Evolutionary conservation across 208 protist species (phyloP).

Genomic region (Trypanosoma caninum): DNA sequence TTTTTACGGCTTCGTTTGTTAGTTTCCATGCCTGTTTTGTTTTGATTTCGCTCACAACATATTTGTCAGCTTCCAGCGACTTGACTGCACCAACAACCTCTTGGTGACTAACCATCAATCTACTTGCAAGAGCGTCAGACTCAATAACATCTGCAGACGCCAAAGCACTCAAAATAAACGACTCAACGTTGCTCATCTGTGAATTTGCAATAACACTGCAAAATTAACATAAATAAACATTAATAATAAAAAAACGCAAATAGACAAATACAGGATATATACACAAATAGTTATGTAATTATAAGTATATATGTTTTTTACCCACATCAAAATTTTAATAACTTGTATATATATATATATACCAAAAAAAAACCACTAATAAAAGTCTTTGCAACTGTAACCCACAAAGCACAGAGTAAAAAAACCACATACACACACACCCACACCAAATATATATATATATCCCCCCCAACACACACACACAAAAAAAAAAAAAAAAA

Average conservation of each 20-base stretch:
- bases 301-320: too few relatives aligned
- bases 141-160: constrained; percentile 28
- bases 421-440: background rate
- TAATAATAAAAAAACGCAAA: too few relatives aligned
- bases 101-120: constrained; percentile 73
- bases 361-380: too few relatives aligned
- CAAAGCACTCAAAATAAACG: constrained; percentile 30
- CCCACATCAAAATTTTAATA: too few relatives aligned
- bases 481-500: background rate
- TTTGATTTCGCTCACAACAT: constrained; percentile 61
- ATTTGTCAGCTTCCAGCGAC: constrained; percentile 80
- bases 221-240: too few relatives aligned
- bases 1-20: constrained; percentile 74
- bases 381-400: too few relatives aligned
- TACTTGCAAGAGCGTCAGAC: constrained; percentile 56
- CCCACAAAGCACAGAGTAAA: too few relatives aligned
- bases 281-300: too few relatives aligned
- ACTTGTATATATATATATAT: too few relatives aligned
- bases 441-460: constrained; percentile 2
- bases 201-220: too few relatives aligned
- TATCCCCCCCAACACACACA: background rate
- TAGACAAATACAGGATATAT: too few relatives aligned
- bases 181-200: constrained; percentile 26
- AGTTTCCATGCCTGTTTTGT: constrained; percentile 65
- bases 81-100: constrained; percentile 90